phyloP scores from a whole-genome alignment of 805 yeast genomes.

The Metahyphopichia silvanorum region DNA sequence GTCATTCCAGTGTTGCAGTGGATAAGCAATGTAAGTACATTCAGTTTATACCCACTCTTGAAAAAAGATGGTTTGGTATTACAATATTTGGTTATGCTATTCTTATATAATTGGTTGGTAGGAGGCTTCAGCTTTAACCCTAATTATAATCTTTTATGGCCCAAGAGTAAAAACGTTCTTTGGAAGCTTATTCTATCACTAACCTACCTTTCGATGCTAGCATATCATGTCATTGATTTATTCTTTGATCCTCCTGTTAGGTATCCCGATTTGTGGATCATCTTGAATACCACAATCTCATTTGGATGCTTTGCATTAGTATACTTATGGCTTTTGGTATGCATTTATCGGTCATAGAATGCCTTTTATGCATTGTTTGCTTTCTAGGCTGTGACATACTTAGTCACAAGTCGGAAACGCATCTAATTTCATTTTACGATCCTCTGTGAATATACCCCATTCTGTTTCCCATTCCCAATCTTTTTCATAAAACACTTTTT shows the following conservation, averaged over 20 bases:
- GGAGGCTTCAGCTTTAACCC: constrained; percentile 17
- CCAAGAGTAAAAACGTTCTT: constrained; percentile 15
- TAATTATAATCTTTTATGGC: constrained; percentile 16
- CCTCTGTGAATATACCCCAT: constrained; percentile 61
- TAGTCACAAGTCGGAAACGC: neutral
- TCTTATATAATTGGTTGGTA: constrained; percentile 46
- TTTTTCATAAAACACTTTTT: constrained; percentile 46
- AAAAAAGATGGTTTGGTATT: constrained; percentile 68
- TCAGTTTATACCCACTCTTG: constrained; percentile 85
- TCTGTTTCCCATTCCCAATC: constrained; percentile 61
- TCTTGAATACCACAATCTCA: constrained; percentile 69
- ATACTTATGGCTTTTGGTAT: constrained; percentile 80
- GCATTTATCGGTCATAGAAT: too few relatives aligned
- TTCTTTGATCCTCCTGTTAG: constrained; percentile 48
- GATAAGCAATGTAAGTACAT: constrained; percentile 81
- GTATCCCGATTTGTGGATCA: constrained; percentile 85
- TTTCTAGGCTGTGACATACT: too few relatives aligned
- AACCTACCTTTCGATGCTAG: constrained; percentile 42
- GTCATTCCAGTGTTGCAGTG: constrained; percentile 76
- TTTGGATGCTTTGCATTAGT: constrained; percentile 72
- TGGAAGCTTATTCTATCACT: constrained; percentile 23
- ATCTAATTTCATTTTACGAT: constrained; percentile 41
- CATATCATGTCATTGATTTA: constrained; percentile 54
- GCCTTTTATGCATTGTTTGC: too few relatives aligned
- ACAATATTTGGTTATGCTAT: constrained; percentile 63